Evolutionary conservation across 1,284 basidiomycete genomes (phyloP), one percentile per base, ranked within the genome.

Genomic region (Naganishia sp.): DNA sequence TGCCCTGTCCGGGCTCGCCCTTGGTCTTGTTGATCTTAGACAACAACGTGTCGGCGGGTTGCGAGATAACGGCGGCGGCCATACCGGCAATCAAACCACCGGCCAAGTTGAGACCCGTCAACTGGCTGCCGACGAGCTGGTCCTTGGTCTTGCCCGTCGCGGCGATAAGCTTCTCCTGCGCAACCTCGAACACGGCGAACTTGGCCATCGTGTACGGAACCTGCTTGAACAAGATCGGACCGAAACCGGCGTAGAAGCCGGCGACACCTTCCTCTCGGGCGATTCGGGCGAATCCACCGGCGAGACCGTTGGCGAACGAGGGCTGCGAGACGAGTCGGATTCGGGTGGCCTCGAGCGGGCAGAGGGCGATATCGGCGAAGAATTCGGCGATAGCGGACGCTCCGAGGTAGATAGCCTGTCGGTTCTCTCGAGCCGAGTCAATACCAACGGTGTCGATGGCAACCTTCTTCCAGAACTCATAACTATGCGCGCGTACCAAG

Each of bases 321-420:
- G 80, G 82, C 74, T 85, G 79, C 61, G 83, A 84, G 71, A 86
- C 85, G 66, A 85, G 78, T 65, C 85, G 81, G 73, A 86, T 86
- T 67, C 85, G 83, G 70, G 84, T 84, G 31, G 84, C 84, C 81
- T 84, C 80, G 55, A 83, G 77, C 55, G 81, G 81, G 79, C 73
- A 83, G 71, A 82, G 76, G 68, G 77, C 80, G 66, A 95, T 88
- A 75, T 96, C 92, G 72, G 95, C 95, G 79, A 98, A 94, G 82
- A 94, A 87, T 78, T 96, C 94, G 64, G 94, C 93, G 55, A 92
- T 91, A 66, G 90, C 90, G 42, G 95, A 95, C 75, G 90, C 92
- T 54, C 87, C 92, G 71, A 96, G 87, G 89, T 95, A 98, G 82
- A 99, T 93, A 68, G 86, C 85, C 72, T 90, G 89, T 82, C 97